Evolutionary conservation across 2,329 filamentous ascomycete genomes (phyloP).

Genomic region (Acephala macrosclerotiorum): DNA sequence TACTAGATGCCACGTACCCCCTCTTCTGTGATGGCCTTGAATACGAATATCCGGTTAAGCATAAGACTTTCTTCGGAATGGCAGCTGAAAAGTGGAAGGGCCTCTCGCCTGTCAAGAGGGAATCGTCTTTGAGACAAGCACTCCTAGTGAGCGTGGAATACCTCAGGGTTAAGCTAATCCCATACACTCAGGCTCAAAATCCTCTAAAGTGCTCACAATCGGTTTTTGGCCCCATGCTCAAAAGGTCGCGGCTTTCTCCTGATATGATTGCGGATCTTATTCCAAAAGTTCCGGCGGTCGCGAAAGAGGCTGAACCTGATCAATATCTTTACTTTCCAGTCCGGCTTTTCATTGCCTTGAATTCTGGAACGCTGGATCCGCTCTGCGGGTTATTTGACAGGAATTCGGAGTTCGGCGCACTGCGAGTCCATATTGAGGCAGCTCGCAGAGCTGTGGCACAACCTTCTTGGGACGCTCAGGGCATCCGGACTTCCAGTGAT

Average conservation of each 20-base stretch:
- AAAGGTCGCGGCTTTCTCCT: background rate
- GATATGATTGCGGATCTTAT: background rate
- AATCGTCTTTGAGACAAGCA: slow-evolving; percentile 1
- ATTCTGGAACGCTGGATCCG: background rate
- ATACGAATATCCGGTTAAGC: background rate
- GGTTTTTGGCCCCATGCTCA: background rate
- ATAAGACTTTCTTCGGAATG: background rate
- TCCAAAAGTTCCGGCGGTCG: background rate
- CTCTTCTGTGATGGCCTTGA: background rate
- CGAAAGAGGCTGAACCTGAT: background rate
- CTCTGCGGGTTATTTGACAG: background rate
- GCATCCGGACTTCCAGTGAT: background rate
- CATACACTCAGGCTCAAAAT: background rate
- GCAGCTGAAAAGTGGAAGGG: background rate
- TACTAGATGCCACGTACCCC: background rate
- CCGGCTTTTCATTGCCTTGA: slow-evolving; percentile 7
- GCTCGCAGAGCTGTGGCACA: background rate
- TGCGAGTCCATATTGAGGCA: background rate
- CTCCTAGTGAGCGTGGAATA: background rate
- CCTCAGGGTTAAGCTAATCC: background rate
- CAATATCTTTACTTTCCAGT: slow-evolving; percentile 14
- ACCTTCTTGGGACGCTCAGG: background rate
- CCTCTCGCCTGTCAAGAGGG: background rate
- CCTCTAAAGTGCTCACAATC: background rate
- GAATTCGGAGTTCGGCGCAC: background rate